Evolutionary conservation across 495 filamentous ascomycete genomes (phyloP).

Genomic region (Immersiella caudata): DNA sequence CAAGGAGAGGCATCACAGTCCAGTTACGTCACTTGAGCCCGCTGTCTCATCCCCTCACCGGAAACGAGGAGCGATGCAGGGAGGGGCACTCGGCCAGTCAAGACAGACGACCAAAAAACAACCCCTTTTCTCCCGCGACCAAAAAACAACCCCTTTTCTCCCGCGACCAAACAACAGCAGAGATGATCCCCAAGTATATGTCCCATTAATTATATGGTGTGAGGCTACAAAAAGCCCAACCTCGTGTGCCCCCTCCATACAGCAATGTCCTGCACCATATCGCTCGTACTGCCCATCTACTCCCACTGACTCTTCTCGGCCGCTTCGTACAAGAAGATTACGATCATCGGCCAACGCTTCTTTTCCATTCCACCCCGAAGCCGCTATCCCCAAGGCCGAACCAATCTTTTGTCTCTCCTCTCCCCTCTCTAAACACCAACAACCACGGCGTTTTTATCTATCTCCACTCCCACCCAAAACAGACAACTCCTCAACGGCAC

Average conservation of each 20-base stretch:
- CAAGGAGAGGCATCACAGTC: no score
- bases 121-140: background rate
- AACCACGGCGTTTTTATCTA: background rate
- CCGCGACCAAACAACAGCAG: no score
- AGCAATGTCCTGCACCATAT: background rate
- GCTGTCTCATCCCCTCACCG: no score
- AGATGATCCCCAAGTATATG: background rate
- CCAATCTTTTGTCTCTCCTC: slow-evolving; percentile 3
- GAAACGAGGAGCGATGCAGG: no score
- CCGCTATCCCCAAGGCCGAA: background rate
- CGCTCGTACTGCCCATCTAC: background rate
- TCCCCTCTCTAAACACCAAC: background rate
- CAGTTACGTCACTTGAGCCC: no score
- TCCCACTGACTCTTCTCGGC: background rate
- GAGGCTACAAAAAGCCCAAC: background rate
- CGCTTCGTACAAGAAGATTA: slow-evolving; percentile 3
- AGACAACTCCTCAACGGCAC: background rate
- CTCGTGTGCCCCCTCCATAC: background rate
- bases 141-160: background rate
- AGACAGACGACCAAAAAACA: background rate
- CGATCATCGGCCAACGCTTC: slow-evolving; percentile 1
- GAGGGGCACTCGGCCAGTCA: background rate
- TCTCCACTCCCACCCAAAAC: background rate
- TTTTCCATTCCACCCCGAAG: background rate
- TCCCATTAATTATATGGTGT: background rate